Evolutionary conservation across 1,284 basidiomycete genomes (phyloP).

Genomic region (Heterobasidion irregulare): DNA sequence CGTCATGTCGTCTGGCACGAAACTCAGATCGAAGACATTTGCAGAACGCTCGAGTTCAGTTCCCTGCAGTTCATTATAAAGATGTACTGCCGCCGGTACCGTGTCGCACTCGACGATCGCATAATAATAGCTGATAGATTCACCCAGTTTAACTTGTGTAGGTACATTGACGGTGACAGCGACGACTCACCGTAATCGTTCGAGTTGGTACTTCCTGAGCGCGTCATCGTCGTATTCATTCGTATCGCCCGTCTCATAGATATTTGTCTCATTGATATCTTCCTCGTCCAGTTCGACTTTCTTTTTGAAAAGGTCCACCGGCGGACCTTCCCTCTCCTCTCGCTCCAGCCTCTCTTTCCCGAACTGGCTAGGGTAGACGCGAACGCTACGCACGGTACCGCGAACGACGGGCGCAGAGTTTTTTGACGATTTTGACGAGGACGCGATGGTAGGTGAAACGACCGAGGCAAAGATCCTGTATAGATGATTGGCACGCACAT

Average conservation of each 20-base stretch:
- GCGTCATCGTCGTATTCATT: constrained; percentile 85
- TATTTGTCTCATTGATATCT: constrained; percentile 55
- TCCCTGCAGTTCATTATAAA: constrained; percentile 85
- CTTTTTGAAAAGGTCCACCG: constrained; percentile 75
- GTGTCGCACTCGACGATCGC: constrained; percentile 90
- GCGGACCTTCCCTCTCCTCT: constrained; percentile 90
- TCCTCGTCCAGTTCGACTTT: constrained; percentile 29
- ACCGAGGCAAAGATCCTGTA: constrained; percentile 93
- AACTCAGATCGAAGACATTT: constrained; percentile 93
- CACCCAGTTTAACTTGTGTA: constrained; percentile 1
- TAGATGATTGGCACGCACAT: constrained; percentile 85
- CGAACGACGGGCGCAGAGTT: constrained; percentile 23
- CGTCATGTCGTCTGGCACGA: constrained; percentile 87
- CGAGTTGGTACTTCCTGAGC: constrained; percentile 88
- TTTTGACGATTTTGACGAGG: constrained; percentile 16
- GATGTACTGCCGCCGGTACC: constrained; percentile 69
- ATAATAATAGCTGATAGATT: constrained; percentile 81
- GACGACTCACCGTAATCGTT: constrained; percentile 74
- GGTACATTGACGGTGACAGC: constrained; percentile 3
- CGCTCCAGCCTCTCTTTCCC: constrained; percentile 83
- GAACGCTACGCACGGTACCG: constrained; percentile 68
- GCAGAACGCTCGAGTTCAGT: constrained; percentile 97
- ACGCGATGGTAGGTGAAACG: constrained; percentile 50
- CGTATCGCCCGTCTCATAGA: constrained; percentile 61
- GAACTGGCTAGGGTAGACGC: constrained; percentile 91